Percentiles rank a stretch among this genome's conserved stretches.
Conservation (phyloP, 441 rosid genomes). For the Hura crepitans region DNA sequence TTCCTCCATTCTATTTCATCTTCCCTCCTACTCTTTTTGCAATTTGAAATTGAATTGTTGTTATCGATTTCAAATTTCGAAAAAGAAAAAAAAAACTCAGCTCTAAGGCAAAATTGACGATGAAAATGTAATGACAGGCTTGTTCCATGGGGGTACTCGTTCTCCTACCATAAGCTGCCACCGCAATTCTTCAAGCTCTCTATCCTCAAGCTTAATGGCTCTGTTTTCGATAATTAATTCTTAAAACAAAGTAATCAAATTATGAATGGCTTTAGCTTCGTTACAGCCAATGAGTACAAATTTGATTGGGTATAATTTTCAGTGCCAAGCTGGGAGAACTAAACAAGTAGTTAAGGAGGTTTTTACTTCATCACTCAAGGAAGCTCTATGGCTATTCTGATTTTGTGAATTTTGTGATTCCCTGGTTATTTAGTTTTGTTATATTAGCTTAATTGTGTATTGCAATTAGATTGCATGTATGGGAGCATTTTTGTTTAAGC, state of each 20-base stretch:
- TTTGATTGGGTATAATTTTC: background rate
- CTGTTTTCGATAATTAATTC: conserved; percentile 48
- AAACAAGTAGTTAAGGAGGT: conserved; percentile 59
- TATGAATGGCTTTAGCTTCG: background rate
- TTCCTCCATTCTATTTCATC: too few relatives aligned
- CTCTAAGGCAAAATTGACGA: conserved; percentile 15
- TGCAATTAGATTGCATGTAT: conserved; percentile 63
- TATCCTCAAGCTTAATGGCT: conserved; percentile 71
- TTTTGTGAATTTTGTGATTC: background rate
- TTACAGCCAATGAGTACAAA: too few relatives aligned
- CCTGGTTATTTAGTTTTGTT: too few relatives aligned
- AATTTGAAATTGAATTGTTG: too few relatives aligned
- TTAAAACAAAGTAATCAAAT: background rate
- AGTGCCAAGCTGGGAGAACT: conserved; percentile 55
- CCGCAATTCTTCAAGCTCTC: conserved; percentile 62
- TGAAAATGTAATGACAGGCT: background rate
- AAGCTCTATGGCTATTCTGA: conserved; percentile 7
- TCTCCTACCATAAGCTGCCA: conserved; percentile 53
- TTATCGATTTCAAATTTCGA: too few relatives aligned
- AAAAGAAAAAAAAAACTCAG: too few relatives aligned
- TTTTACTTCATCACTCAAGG: conserved; percentile 42
- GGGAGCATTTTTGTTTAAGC: conserved; percentile 77
- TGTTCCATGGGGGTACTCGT: conserved; percentile 19
- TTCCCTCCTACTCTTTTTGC: too few relatives aligned
- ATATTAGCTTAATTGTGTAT: too few relatives aligned